Conservation (phyloP, 148 eudicot genomes). For the Rhododendron vialii region DNA sequence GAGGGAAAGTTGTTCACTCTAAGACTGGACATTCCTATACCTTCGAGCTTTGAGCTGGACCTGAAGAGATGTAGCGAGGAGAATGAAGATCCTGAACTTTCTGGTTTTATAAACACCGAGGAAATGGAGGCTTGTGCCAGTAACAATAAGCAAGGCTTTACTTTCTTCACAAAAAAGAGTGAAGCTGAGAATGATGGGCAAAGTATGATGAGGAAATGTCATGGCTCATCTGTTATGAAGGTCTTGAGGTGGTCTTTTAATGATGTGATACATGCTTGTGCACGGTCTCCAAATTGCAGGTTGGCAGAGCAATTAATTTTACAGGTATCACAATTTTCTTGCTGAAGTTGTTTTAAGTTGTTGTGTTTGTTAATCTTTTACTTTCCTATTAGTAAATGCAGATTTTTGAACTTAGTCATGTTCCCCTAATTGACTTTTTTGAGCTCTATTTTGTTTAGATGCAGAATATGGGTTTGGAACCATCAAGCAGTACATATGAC, state of each 20-base stretch:
- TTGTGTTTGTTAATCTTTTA: not conserved
- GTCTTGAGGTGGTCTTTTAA: constrained; percentile 66
- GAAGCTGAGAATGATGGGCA: constrained; percentile 14
- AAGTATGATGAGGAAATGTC: constrained; percentile 19
- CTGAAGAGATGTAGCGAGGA: constrained; percentile 19
- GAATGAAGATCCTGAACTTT: constrained; percentile 21
- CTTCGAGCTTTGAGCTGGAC: constrained; percentile 23
- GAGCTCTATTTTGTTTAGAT: constrained; percentile 44
- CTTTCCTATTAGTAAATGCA: not conserved
- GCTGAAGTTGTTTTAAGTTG: not conserved
- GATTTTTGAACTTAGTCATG: constrained; percentile 1
- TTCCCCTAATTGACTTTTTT: constrained; percentile 13
- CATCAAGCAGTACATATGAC: constrained; percentile 50
- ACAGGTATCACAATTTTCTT: constrained; percentile 51
- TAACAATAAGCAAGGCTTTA: constrained; percentile 9
- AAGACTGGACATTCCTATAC: constrained; percentile 74
- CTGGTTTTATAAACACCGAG: constrained; percentile 19
- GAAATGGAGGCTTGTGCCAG: constrained; percentile 22
- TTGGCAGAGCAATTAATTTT: constrained; percentile 63
- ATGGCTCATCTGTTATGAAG: constrained; percentile 34
- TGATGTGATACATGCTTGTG: constrained; percentile 71
- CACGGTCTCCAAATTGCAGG: constrained; percentile 24
- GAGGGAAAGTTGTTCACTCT: constrained; percentile 34
- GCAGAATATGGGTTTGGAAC: constrained; percentile 81
- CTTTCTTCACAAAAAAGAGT: constrained; percentile 12